Conservation (phyloP, 164 flowering plant genomes). For the Nelumbo lutea region DNA sequence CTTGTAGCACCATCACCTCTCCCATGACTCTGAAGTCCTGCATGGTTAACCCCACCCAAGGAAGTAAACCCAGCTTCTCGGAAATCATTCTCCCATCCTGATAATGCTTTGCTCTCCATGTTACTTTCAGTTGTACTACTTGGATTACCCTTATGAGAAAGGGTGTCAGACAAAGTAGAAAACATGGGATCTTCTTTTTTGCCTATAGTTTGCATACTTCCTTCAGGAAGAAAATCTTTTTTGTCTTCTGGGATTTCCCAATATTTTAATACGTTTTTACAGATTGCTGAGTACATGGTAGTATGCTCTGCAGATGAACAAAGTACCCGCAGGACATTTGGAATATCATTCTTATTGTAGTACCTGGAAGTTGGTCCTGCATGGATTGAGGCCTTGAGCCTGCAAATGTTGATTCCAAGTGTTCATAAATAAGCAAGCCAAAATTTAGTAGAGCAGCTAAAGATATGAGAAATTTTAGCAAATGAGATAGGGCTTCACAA, state of each 20-base stretch:
- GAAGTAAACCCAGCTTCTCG: slow-evolving; percentile 17
- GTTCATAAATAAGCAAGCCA: slow-evolving; percentile 1
- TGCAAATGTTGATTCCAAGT: slow-evolving; percentile 30
- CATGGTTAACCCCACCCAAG: slow-evolving; percentile 13
- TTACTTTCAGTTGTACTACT: slow-evolving; percentile 20
- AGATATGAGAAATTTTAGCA: background rate
- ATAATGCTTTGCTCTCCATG: slow-evolving; percentile 17
- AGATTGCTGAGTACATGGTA: slow-evolving; percentile 47
- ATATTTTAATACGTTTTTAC: slow-evolving; percentile 55
- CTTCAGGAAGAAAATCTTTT: slow-evolving; percentile 16
- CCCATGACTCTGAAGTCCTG: slow-evolving; percentile 9
- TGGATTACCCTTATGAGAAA: slow-evolving; percentile 17
- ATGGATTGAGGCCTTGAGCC: slow-evolving; percentile 45
- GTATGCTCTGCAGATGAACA: slow-evolving; percentile 39
- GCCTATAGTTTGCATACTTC: slow-evolving; percentile 3
- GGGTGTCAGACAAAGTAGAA: slow-evolving; percentile 6
- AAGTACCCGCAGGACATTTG: slow-evolving; percentile 48
- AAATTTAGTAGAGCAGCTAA: background rate
- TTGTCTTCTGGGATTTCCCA: slow-evolving; percentile 52
- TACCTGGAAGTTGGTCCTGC: slow-evolving; percentile 42
- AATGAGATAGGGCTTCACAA: background rate
- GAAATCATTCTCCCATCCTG: slow-evolving; percentile 10
- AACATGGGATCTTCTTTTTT: slow-evolving; percentile 21
- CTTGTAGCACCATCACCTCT: slow-evolving; percentile 6
- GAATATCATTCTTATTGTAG: slow-evolving; percentile 65